A percentile compares a stretch with the other conserved stretches of the same genome.
phyloP scores from a whole-genome alignment of 2,329 filamentous ascomycete species.

The Alternaria longipes region DNA sequence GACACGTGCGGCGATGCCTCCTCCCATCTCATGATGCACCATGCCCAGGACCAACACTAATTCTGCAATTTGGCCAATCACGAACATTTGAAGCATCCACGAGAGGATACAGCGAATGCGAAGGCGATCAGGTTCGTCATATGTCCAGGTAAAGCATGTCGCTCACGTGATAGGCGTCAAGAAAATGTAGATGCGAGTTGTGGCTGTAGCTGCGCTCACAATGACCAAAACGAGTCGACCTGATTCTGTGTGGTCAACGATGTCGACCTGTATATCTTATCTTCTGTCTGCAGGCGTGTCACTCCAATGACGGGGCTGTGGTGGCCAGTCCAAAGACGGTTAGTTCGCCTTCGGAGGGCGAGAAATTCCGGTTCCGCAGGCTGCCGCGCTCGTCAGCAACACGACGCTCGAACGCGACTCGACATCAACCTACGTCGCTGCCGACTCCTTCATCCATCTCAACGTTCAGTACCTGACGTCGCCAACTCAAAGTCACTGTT shows the following conservation, averaged over 20 bases:
- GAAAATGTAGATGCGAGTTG: background rate
- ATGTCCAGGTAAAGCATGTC: background rate
- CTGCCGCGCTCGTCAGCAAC: background rate
- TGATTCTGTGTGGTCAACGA: background rate
- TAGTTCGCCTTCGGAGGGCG: background rate
- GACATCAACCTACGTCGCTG: background rate
- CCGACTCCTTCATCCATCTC: background rate
- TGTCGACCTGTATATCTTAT: background rate
- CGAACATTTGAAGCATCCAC: background rate
- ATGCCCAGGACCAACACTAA: too few species aligned
- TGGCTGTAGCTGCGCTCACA: background rate
- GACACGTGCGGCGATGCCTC: background rate
- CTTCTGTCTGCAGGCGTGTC: too few species aligned
- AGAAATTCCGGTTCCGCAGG: background rate
- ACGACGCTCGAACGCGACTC: background rate
- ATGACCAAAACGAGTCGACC: too few species aligned
- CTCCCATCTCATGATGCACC: too few species aligned
- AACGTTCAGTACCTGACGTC: background rate
- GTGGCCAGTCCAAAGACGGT: background rate
- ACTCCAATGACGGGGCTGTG: too few species aligned
- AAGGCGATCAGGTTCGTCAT: background rate
- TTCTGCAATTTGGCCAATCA: too few species aligned
- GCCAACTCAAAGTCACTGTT: background rate
- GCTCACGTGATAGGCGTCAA: background rate
- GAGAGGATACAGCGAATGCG: background rate